Conservation (phyloP, 2,329 filamentous ascomycete species). For the Fusarium veterinarium region DNA sequence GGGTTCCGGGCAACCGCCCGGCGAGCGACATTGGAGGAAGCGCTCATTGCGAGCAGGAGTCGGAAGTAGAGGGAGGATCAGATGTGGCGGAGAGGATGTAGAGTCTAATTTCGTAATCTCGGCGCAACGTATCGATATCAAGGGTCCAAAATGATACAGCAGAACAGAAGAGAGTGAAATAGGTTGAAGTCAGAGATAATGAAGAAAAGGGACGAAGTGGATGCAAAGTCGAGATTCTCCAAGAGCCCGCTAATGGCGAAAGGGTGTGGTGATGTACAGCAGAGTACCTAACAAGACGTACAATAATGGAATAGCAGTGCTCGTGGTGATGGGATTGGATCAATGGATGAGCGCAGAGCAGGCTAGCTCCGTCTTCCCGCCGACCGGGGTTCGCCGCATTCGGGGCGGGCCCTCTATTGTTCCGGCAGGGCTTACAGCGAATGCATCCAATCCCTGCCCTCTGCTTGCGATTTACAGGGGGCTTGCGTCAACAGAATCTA, state of each 20-base stretch:
- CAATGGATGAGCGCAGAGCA: constrained; percentile 39
- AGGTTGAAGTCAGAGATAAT: constrained; percentile 32
- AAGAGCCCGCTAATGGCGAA: constrained; percentile 38
- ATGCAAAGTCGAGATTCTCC: constrained; percentile 42
- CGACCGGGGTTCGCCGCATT: constrained; percentile 33
- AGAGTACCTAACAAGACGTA: constrained; percentile 6
- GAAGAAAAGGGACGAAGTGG: constrained; percentile 42
- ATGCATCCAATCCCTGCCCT: constrained; percentile 34
- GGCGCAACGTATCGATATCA: constrained; percentile 18
- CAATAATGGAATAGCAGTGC: constrained; percentile 25
- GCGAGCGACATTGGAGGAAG: constrained; percentile 66
- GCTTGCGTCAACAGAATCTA: constrained; percentile 35
- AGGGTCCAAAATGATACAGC: constrained; percentile 5
- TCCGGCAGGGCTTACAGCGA: constrained; percentile 17
- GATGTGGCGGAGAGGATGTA: constrained; percentile 13
- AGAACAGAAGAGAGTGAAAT: constrained; percentile 4
- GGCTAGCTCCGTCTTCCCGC: constrained; percentile 38
- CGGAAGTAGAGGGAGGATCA: constrained; percentile 11
- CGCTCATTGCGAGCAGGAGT: constrained; percentile 60
- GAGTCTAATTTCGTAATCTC: constrained; percentile 11
- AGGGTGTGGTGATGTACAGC: constrained; percentile 28
- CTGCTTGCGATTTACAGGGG: constrained; percentile 15
- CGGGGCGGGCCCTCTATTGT: constrained; percentile 2
- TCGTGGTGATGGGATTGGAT: constrained; percentile 39
- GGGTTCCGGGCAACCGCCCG: constrained; percentile 65